Evolutionary conservation across 2,329 filamentous ascomycete species (phyloP).

Genomic region (Cladosporium cucumerinum): DNA sequence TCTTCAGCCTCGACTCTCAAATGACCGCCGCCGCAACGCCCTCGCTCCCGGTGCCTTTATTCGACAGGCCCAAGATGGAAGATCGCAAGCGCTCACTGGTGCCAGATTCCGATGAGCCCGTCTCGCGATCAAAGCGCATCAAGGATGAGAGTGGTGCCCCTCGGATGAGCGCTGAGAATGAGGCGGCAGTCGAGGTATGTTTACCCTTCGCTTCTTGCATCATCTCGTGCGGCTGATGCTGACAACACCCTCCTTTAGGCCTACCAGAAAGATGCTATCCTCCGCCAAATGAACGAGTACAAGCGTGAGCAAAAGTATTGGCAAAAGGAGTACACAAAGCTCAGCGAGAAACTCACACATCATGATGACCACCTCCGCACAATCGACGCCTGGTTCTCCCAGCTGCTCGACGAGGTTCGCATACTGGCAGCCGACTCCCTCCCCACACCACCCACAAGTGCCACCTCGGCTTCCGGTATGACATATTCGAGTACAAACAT

Average conservation of each 20-base stretch:
- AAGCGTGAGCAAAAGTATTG: constrained; percentile 82
- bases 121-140: constrained; percentile 87
- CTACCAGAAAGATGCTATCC: constrained; percentile 94
- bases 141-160: constrained; percentile 70
- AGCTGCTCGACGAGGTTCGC: constrained; percentile 56
- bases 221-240: background rate
- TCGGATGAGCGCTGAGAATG: constrained; percentile 66
- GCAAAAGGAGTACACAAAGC: constrained; percentile 75
- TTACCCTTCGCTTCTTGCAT: constrained; percentile 23
- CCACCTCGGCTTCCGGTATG: constrained; percentile 32
- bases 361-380: constrained; percentile 91
- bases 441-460: constrained; percentile 30
- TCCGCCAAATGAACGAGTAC: constrained; percentile 96
- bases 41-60: constrained; percentile 65
- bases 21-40: constrained; percentile 30
- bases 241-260: constrained; percentile 53
- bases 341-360: constrained; percentile 72
- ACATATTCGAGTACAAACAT: constrained; percentile 20
- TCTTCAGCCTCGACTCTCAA: constrained; percentile 15
- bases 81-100: constrained; percentile 95
- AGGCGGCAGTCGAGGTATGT: constrained; percentile 72
- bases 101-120: constrained; percentile 74
- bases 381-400: constrained; percentile 90
- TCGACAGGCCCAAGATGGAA: constrained; percentile 91
- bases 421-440: constrained; percentile 40